Evolutionary conservation across 1,284 basidiomycete genomes (phyloP), one percentile per base, ranked within the genome.

Genomic region (Pisolithus thermaeus): DNA sequence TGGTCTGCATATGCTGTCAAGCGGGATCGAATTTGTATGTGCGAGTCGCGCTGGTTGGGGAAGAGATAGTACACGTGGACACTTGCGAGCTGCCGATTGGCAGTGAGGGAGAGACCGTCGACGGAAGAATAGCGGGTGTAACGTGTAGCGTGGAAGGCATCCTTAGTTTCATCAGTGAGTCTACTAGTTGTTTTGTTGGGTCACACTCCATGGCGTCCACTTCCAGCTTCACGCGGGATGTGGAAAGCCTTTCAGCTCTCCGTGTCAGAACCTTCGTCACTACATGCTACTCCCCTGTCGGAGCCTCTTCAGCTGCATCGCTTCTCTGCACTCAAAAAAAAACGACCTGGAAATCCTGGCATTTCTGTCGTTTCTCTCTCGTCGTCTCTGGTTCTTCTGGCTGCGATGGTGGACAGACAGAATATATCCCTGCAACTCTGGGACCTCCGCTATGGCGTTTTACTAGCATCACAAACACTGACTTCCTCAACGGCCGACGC

Each of bases 361-460:
- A 56, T 74, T 11, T 74, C 80, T 3, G 50, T 80, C 16, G 65
- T 82, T 7, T 74, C 85, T 1, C 65, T 88, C 20, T 75, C 76
- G 0, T 80, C 84, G 4, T 86, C 83, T 0, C 76, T 83, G 50
- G 80, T 83, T 47, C 73, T 89, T 38, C 73, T 89, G 8, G 77
- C 78, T 28, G 73, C 73, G 25, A 58, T 76, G 39, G 68, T 75
- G 11, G 60, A 70, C 6, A 61, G 71, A 0, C 66, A 73, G 37
- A 79, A 83, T 52, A 70, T 90, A 47, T 61, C 63, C n/a, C 58
- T 79, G 38, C 76, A 85, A 16, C 61, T 89, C 38, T 89, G 87
- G 85, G 87, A 90, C 59, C 67, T 88, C 18, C 81, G 81, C 56
- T 89, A 84, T 58, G 79, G 79, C 16, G 79, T 88, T 32, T 67